Base-by-base conservation (phyloP, 139 green algal genomes). In the Mesotaenium endlicherianum region DNA sequence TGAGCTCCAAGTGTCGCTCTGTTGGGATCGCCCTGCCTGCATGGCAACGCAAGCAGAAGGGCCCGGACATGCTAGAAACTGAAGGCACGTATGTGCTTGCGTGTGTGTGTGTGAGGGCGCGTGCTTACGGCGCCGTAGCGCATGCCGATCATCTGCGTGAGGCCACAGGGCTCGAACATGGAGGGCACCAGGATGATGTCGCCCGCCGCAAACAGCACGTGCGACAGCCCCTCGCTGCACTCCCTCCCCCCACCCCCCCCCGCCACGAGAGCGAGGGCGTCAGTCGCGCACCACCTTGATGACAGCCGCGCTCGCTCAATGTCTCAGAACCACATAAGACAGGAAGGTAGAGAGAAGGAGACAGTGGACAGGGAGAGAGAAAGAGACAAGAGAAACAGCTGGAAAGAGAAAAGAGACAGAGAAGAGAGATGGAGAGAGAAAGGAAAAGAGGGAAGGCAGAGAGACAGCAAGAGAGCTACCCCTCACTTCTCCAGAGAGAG, bases 161-260 rank as follows among this genome's bases (percentile, higher is more conserved):
- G 90, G 3, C 95, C 95, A 80, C 95, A 98, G 0, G 95, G 95
- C 90, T 98, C 95, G 82, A 97, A 98, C 90, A 98, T 95, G 74
- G 92, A 97, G 0, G 95, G 95, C 84, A 98, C 95, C 39, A 98
- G 88, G 39, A 98, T 86, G 44, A 97, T 90, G 86, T 98, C 95
- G 0, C 93, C 92, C 0, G 95, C 95, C 0, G 92, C 95, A 88
- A 97, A 98, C 30, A 98, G 91, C 64, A 93, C 81, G 85, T 97
- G 95, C 3, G 93, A 89, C 64, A 98, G 91, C 2, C 80, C 5
- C 77, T 98, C 95, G 58, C 87, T 94, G 92, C 97, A 97, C 77
- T 93, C 38, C 6, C 38, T 53, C 69, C 5, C 60, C 5, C 6
- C 60, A 40, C 5, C 43, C 43, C 6, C 6, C 11, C 6, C 41